Evolutionary conservation across 345 rosid species (phyloP), one percentile per base, ranked within the genome.

Genomic region (Lepidium sativum): DNA sequence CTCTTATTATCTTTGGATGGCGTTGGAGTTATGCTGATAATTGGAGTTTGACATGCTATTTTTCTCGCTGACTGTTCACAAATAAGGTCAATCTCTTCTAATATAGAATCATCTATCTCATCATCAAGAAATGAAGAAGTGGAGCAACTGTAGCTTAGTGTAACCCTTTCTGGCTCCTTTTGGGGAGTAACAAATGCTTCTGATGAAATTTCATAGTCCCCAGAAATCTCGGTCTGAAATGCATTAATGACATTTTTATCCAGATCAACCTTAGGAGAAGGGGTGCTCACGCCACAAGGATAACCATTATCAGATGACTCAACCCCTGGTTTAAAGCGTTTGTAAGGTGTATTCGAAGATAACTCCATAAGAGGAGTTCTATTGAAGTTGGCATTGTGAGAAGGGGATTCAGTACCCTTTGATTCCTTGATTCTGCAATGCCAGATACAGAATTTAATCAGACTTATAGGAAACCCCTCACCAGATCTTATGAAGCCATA

Each of bases 51-150:
- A 41, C 54, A 47, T 25, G 67, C 82, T 40, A 15, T 9, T 75
- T 73, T 82, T 23, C 63, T 79, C 48, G 80, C 76, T 43, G 92
- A 84, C 55, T 73, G 82, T 69, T 82, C 82, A 38, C 83, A 82
- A 47, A 91, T 71, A 14, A 76, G 80, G 55, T 89, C 97, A 32
- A 92, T 86, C 80, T 85, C 94, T 70, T 75, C 74, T 70, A 86
- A 64, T 32, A 87, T 14, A 18, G 85, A 79, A 21, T 86, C 88
- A 67, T 89, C 91, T 59, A 87, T 61, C 21, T 86, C 91, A 73
- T 89, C 96, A 53, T 85, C 96, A 54, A 85, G 79, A 71, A 84
- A 60, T 73, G 80, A 80, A 69, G 80, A 67, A 54, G 51, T 60
- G 6, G 76, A 66, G 56, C 72, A 70, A 20, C 23, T 55, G 54